These are phyloP conservation scores for Aegilops sharonensis DNA, from an alignment of 176 grass and related monocot genomes.

Conservation along the genomic window DNA sequence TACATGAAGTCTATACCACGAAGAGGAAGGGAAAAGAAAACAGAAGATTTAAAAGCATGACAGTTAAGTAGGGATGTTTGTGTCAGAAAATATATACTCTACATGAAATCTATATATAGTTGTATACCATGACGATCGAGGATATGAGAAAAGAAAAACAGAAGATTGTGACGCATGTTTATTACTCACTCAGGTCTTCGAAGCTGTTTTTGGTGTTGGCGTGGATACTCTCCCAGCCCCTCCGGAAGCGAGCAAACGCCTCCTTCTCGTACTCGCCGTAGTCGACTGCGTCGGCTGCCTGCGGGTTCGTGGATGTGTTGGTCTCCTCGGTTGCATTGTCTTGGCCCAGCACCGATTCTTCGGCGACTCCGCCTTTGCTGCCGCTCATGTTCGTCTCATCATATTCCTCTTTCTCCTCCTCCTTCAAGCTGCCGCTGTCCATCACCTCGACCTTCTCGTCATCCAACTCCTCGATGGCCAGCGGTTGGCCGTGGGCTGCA, in stretches of 20 bases:
- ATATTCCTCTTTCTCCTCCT: not conserved
- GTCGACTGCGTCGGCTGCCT: not conserved
- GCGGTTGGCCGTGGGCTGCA: not conserved
- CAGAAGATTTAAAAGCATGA: not conserved
- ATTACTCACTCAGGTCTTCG: not conserved
- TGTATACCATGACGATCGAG: too few species aligned
- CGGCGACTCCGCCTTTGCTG: too few species aligned
- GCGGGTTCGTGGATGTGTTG: too few species aligned
- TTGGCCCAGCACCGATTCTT: not conserved
- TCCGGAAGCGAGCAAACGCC: not conserved
- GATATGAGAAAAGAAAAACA: not conserved
- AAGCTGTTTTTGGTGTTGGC: not conserved
- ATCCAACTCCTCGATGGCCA: not conserved
- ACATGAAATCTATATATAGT: too few species aligned
- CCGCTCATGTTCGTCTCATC: not conserved
- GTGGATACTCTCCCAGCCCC: not conserved
- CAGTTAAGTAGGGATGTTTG: too few species aligned
- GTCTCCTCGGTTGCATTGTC: not conserved
- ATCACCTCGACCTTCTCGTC: not conserved
- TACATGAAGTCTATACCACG: not conserved
- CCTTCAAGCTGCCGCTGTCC: not conserved
- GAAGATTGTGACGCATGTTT: not conserved
- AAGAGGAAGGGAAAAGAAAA: not conserved
- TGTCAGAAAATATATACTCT: too few species aligned
- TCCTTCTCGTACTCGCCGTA: not conserved